Base-by-base conservation (phyloP, 2,329 filamentous ascomycete species). In the Clarireedia monteithiana region DNA sequence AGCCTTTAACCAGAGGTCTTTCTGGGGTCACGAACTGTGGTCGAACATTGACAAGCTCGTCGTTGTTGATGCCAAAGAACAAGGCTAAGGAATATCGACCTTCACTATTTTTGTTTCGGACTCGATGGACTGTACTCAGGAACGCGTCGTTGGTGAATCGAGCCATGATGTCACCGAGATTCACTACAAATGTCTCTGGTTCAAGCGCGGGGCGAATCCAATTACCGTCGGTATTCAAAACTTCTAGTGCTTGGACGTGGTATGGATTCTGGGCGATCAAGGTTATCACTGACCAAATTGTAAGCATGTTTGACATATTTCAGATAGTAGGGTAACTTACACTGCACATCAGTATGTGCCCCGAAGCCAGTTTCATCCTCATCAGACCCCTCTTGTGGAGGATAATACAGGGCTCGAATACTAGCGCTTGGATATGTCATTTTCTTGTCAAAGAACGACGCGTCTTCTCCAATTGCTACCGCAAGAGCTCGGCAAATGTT, bases 111-210 rank as follows among this genome's bases (percentile, higher is more conserved):
- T 64, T 56, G 61, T 64, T 6, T 24, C 61, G 14, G 58, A 47
- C 45, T 55, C 64, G 44, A 47, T 47, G 44, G 23, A 47, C 27
- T 57, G 63, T 15, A 68, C 65, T 24, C 46, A 62, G 15, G 24
- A 53, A 40, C 42, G 39, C 14, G 52, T 64, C 14, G 27, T 63
- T 58, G 17, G 61, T 63, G 17, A 55, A 40, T 4, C 62, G 50
- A 5, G 58, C 59, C 3, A 64, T 64, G 48, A 59, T 68, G 15
- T 61, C 44, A 6, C 44, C 44, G 23, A 47, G 20, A 47, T 47
- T 47, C 6, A 27, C 44, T 6, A 47, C 44, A 20, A 47, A 47
- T 24, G 44, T 47, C 23, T 27, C 44, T 15, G 20, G 44, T 27
- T 24, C 20, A 6, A n/a, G 20, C 6, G n/a, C 14, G 9, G 23